Evolutionary conservation across 1,284 basidiomycete species (phyloP).

Genomic region (Porodaedalea pini): DNA sequence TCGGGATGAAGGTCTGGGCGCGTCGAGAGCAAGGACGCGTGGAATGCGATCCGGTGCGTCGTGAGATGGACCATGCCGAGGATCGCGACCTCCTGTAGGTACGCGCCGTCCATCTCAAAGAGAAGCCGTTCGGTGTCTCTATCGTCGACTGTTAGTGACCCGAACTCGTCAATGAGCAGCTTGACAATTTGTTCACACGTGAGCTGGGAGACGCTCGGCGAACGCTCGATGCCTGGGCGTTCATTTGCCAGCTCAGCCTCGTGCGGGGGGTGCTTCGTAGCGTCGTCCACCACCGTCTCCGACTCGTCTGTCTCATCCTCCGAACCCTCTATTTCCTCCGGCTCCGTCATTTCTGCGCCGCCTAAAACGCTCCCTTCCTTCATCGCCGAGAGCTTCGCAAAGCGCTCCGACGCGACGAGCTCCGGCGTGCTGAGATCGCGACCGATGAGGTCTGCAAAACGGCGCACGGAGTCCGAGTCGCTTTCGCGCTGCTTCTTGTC

Average conservation of each 20-base stretch:
- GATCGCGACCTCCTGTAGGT: conserved; percentile 48
- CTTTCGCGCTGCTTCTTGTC: neutral
- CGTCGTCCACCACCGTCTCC: neutral
- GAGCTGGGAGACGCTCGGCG: conserved; percentile 12
- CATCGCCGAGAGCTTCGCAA: conserved; percentile 15
- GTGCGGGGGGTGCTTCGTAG: neutral
- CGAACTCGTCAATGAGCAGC: conserved; percentile 54
- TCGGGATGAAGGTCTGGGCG: conserved; percentile 32
- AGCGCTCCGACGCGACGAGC: conserved; percentile 16
- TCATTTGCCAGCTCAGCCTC: neutral
- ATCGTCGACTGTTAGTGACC: conserved; percentile 35
- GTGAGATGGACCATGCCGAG: conserved; percentile 60
- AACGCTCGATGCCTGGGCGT: neutral
- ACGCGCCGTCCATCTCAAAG: conserved; percentile 49
- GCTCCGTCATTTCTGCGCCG: neutral
- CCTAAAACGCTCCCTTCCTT: neutral
- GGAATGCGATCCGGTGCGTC: conserved; percentile 61
- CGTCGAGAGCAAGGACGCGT: conserved; percentile 56
- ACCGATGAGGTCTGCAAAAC: conserved; percentile 13
- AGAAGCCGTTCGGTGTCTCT: conserved; percentile 51
- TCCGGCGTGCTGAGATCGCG: conserved; percentile 9
- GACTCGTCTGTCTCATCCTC: neutral
- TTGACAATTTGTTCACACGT: conserved; percentile 37
- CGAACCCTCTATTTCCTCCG: neutral
- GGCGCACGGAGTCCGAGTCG: neutral